Percentiles rank a stretch among this genome's conserved stretches.
These are phyloP conservation scores for Candida vartiovaarae DNA, from an alignment of 805 yeast species.

Conservation along the genomic window DNA sequence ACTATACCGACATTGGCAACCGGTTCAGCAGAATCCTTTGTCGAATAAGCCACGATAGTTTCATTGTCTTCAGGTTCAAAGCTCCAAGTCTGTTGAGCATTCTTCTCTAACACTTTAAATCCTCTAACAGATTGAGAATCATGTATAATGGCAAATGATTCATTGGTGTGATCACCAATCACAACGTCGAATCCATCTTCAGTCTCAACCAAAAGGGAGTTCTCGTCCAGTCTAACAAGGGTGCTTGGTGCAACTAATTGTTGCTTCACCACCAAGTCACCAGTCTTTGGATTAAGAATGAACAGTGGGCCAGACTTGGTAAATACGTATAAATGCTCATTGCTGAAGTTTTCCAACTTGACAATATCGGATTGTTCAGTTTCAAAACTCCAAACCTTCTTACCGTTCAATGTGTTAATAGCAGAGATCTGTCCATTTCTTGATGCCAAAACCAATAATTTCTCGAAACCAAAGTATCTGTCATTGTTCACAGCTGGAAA, in stretches of 20 bases:
- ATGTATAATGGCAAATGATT: slow-evolving; percentile 19
- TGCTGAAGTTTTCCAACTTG: slow-evolving; percentile 17
- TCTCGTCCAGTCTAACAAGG: slow-evolving; percentile 10
- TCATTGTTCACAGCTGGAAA: slow-evolving; percentile 4
- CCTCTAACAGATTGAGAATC: slow-evolving; percentile 22
- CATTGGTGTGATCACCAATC: slow-evolving; percentile 3
- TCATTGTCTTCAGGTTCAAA: slow-evolving; percentile 26
- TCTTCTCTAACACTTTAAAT: slow-evolving; percentile 12
- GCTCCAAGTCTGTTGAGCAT: slow-evolving; percentile 32
- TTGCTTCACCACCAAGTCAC: slow-evolving; percentile 18
- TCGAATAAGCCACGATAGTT: slow-evolving; percentile 32
- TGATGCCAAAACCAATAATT: slow-evolving; percentile 36
- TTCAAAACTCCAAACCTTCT: slow-evolving; percentile 32
- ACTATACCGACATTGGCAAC: slow-evolving; percentile 62
- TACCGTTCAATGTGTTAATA: slow-evolving; percentile 34
- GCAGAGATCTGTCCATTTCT: slow-evolving; percentile 36
- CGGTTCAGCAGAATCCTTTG: slow-evolving; percentile 32
- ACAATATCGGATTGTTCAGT: slow-evolving; percentile 18
- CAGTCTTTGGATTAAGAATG: slow-evolving; percentile 23
- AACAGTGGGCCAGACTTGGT: slow-evolving; percentile 17
- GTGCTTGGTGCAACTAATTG: slow-evolving; percentile 9
- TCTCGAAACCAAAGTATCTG: slow-evolving; percentile 39
- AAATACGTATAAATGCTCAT: slow-evolving; percentile 11
- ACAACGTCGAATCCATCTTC: slow-evolving; percentile 14
- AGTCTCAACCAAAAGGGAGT: slow-evolving; percentile 14